These are phyloP conservation scores for Acer campestre DNA, from an alignment of 345 rosid genomes.

Conservation along the genomic window DNA sequence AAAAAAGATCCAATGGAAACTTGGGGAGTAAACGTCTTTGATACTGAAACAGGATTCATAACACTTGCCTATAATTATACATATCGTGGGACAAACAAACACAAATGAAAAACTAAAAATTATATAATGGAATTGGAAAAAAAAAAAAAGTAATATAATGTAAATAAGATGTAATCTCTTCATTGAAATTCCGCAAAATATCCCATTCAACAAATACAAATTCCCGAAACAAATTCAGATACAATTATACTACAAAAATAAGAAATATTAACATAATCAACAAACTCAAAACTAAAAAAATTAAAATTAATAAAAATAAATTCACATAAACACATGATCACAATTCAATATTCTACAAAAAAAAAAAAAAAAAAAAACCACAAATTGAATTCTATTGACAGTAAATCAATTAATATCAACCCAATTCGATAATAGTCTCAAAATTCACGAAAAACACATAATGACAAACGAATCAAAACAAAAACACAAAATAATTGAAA, in stretches of 20 bases:
- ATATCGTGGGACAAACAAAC: neutral
- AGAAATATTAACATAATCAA: neutral
- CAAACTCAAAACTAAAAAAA: neutral
- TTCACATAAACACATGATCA: neutral
- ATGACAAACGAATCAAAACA: neutral
- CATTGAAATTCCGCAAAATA: neutral
- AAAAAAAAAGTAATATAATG: neutral
- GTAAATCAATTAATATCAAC: neutral
- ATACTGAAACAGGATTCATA: too few relatives aligned
- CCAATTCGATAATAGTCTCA: neutral
- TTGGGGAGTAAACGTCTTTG: too few relatives aligned
- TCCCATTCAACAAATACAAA: neutral
- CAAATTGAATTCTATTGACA: neutral
- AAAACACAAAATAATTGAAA: neutral
- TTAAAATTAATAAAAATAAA: too few relatives aligned
- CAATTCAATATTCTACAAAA: neutral
- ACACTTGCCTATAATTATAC: neutral
- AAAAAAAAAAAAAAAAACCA: neutral
- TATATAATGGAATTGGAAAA: neutral
- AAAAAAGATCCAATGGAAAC: too few relatives aligned
- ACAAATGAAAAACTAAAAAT: neutral
- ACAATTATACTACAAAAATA: neutral
- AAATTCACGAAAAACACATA: neutral
- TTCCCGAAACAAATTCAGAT: neutral
- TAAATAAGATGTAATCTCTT: neutral